A percentile compares a stretch with the other conserved stretches of the same genome.
Conservation (phyloP, 2,329 filamentous ascomycete genomes). For the Aspergillus thermomutatus region DNA sequence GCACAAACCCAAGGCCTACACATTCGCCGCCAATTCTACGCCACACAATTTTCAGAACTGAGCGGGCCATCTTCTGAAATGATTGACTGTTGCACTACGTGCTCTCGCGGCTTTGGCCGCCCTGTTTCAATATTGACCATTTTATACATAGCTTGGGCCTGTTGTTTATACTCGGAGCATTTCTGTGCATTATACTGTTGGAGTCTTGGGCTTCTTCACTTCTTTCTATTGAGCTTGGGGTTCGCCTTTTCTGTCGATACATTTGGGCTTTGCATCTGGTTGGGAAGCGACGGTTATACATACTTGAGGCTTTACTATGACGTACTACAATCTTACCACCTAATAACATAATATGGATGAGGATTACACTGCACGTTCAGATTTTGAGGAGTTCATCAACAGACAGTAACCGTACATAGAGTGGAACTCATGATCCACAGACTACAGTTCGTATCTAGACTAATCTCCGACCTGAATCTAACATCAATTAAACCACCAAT, state of each 20-base stretch:
- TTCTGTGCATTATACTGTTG: slow-evolving; percentile 11
- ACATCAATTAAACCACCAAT: not conserved
- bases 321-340: slow-evolving; percentile 19
- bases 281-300: slow-evolving; percentile 21
- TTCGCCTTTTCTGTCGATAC: slow-evolving; percentile 29
- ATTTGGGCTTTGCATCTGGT: slow-evolving; percentile 10
- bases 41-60: slow-evolving; percentile 31
- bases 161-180: slow-evolving; percentile 13
- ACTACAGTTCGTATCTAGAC: not conserved
- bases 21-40: slow-evolving; percentile 41
- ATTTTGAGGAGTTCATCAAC: too few relatives aligned
- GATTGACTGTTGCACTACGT: too few relatives aligned
- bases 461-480: not conserved
- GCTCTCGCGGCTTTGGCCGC: too few relatives aligned
- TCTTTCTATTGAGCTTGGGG: slow-evolving; percentile 11
- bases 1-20: slow-evolving; percentile 42
- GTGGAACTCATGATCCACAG: not conserved
- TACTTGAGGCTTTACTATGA: slow-evolving; percentile 17
- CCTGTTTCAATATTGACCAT: slow-evolving; percentile 4
- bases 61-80: not conserved
- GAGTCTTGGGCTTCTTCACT: slow-evolving; percentile 11
- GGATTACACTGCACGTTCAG: not conserved
- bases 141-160: slow-evolving; percentile 7
- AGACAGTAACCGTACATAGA: not conserved
- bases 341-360: slow-evolving; percentile 14